Evolutionary conservation across 768 basidiomycete species (phyloP).

Genomic region (Naganishia vishniacii): DNA sequence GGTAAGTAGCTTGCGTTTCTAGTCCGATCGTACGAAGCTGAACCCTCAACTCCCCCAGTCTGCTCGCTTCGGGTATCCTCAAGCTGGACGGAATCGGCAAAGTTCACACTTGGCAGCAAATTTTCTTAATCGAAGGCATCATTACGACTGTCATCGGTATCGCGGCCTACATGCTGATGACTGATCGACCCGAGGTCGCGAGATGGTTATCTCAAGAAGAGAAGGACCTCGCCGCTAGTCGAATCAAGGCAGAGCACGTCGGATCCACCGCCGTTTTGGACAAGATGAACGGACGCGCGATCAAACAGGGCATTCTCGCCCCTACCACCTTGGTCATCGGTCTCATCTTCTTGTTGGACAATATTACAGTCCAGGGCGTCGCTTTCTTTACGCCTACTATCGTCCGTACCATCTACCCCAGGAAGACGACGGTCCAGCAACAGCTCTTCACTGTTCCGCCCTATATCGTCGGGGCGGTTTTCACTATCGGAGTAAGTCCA

Average conservation of each 20-base stretch:
- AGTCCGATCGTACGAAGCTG: too few relatives aligned
- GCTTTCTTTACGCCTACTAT: slow-evolving; percentile 32
- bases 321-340: slow-evolving; percentile 27
- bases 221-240: slow-evolving; percentile 23
- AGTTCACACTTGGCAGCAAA: slow-evolving; percentile 25
- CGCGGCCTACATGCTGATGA: slow-evolving; percentile 23
- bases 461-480: slow-evolving; percentile 28
- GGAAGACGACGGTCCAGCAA: slow-evolving; percentile 22
- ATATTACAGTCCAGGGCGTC: slow-evolving; percentile 29
- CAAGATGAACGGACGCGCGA: slow-evolving; percentile 24
- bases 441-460: slow-evolving; percentile 35
- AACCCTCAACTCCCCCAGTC: too few relatives aligned
- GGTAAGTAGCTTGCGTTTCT: too few relatives aligned
- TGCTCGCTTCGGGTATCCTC: slow-evolving; percentile 34
- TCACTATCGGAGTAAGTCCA: slow-evolving; percentile 24
- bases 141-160: slow-evolving; percentile 27
- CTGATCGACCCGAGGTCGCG: slow-evolving; percentile 16
- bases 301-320: slow-evolving; percentile 24
- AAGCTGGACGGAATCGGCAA: slow-evolving; percentile 23
- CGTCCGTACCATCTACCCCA: slow-evolving; percentile 36
- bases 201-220: slow-evolving; percentile 23
- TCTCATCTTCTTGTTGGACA: slow-evolving; percentile 38
- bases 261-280: slow-evolving; percentile 33
- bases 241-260: slow-evolving; percentile 38
- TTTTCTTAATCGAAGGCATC: slow-evolving; percentile 29